Evolutionary conservation across 2,329 filamentous ascomycete species (phyloP), one percentile per base, ranked within the genome.

Genomic region (Beauveria scarabaeidicola): DNA sequence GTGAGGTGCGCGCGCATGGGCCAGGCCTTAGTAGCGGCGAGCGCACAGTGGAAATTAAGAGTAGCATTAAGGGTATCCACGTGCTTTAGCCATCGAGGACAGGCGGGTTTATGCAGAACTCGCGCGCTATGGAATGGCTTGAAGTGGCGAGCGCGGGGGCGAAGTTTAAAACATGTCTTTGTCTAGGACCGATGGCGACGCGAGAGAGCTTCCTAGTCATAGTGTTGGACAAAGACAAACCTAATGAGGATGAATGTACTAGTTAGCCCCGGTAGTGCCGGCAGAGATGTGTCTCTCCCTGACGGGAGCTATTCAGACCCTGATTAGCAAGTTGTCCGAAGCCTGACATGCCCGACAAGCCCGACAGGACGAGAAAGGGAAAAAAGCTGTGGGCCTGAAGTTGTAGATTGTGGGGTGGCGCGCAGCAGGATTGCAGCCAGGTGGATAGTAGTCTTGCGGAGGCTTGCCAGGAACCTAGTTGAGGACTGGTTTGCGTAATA

Each of bases 401-500:
- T 27, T 60, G 52, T 55, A 60, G 58, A 60, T 60, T 60, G 58
- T 60, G 58, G 58, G 51, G 58, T 60, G 58, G 58, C 52, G 51
- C 27, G 52, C 51, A 41, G 48, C 58, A 60, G 51, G 13, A 48
- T 21, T 60, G 51, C 51, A 48, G 43, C 43, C 9, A 21, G 36
- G 55, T 58, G 55, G 55, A 44, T 52, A 51, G 47, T n/a, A n/a
- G n/a, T 9, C 32, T 55, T 36, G 47, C 36, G 38, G 55, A 52
- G 32, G 46, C 38, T 32, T 25, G 55, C 38, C 23, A 44, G 36
- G 36, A 43, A 56, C 21, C 3, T 9, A 27, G 19, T n/a, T 17
- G n/a, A 27, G 2, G 32, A 46, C 23, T 50, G 25, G 10, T 27
- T 17, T 48, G 27, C 53, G 11, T 56, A 23, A 11, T 50, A 13